Base-by-base conservation (phyloP, 2,329 filamentous ascomycete genomes). In the Chaetothyriales sp. region DNA sequence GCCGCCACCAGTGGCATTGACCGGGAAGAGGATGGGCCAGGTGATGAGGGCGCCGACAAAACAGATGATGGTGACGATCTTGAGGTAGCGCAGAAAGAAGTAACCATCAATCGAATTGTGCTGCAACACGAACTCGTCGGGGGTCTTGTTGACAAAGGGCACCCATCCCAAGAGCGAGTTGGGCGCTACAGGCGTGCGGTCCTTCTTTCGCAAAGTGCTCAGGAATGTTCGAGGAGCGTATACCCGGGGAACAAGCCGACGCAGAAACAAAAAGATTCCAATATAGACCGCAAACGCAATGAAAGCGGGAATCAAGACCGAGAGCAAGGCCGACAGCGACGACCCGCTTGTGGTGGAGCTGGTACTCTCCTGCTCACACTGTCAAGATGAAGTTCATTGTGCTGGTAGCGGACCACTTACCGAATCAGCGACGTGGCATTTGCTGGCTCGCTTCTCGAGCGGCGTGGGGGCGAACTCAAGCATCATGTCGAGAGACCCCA, bases 61-160 rank as follows among this genome's bases (percentile, higher is more conserved):
- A 69, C 85, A 89, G 58, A 94, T 84, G 54, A 85, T 76, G 51
- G 83, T 79, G 25, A 83, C 73, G 50, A 92, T 83, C 63, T 89
- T 87, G 57, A 97, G 71, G 63, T 90, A 95, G 37, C 90, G 87
- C 25, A 97, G 75, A 66, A 94, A 88, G 49, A 97, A 81, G 67
- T 90, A 97, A 29, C 85, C 86, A 66, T 98, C 90, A 56, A 98
- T 78, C 0, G 89, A 94, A 65, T 90, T 87, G 70, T 95, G 88
- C 63, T 92, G 86, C 19, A 97, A 78, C 22, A 89, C 80, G 63
- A 86, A 88, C 43, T 82, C 81, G 65, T 97, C 89, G 2, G 77
- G 73, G 18, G 81, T 67, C 47, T 76, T 77, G 70, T 79, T 83
- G 69, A 87, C 85, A 10, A 76, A 71, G 8, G 69, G 69, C 53